Base-by-base conservation (phyloP, 306 rosid genomes). In the Abrus pulchellus region DNA sequence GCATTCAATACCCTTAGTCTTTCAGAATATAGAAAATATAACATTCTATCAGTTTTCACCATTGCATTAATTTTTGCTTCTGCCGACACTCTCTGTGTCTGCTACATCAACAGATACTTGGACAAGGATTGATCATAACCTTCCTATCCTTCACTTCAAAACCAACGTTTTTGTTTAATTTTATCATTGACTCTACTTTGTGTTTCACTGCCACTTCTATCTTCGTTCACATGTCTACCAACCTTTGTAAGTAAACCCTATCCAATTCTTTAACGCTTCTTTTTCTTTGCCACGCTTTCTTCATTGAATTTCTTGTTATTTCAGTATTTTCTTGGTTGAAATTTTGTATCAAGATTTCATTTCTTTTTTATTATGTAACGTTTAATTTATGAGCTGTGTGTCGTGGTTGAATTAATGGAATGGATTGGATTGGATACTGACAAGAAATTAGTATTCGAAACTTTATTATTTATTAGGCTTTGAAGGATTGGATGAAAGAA, bases 401-500 rank as follows among this genome's bases (percentile, higher is more conserved):
- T 20, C 20, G 20, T 20, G 56, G 34, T 76, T 6, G 55, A 41
- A 41, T 72, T 20, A 20, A 20, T 20, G 38, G 54, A 73, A 6
- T 40, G 41, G 62, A 30, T 6, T 3, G 55, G 12, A 61, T 40
- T 73, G 27, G 67, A 61, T 64, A 32, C 27, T 55, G 1, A 5
- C 28, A 33, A 32, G 57, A n/a, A 33, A 70, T 32, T 53, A 14
- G 9, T 53, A 0, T 12, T 34, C n/a, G 34, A 20, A 62, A 73
- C 9, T 68, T 76, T 27, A 1, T 67, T 74, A 7, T 50, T 65
- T 65, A 1, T 53, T 68, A 94, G 98, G 96, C 84, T 86, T 84
- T 72, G 96, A 89, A 78, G 96, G 92, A 59, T 73, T 53, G 6
- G 93, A 89, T 20, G 96, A 89, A 54, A 87, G 88, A 30, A 90